Base-by-base conservation (phyloP, 2,329 filamentous ascomycete genomes). In the Grosmannia clavigera region DNA sequence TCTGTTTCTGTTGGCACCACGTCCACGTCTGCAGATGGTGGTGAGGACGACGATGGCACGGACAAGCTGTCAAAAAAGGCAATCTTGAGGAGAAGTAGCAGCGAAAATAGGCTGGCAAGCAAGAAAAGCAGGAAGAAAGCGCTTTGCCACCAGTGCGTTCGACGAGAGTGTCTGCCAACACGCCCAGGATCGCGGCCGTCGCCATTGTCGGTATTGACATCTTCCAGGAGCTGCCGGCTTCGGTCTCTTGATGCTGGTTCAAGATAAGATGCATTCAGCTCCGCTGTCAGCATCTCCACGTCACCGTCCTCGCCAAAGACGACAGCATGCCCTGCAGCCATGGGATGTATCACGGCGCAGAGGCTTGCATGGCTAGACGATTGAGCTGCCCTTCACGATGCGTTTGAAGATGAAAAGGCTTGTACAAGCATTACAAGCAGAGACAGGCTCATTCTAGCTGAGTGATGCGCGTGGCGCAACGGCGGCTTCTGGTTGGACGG, bases 61-160 rank as follows among this genome's bases (percentile, higher is more conserved):
- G 7, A 5, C 7, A 40, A 10, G 4, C 35, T 19, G 55, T 61
- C 63, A 16, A 63, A 59, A 14, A 65, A 46, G 10, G 58, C 61
- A 38, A 65, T 59, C 57, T 65, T 63, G 51, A 63, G 31, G n/a
- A 65, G 59, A 1, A 65, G 16, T 6, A 65, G 57, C 27, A 64
- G 48, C 16, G 61, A 38, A 31, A 63, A 25, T 16, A 61, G 14
- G 52, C 61, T 53, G 9, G 60, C 61, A 5, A 56, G 1, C 22
- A 50, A 43, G 14, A 58, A 55, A 7, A 58, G 2, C 4, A 33
- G 16, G 19, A 61, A 64, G 19, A 64, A 22, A 6, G n/a, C 9
- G 14, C 50, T 27, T 38, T 43, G 31, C 60, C 58, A 60, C 40
- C 60, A 43, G 6, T 55, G 14, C 27, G 19, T 5, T 19, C 53